Percentiles rank a stretch among this genome's conserved stretches.
phyloP scores from a whole-genome alignment of 768 basidiomycete genomes.

The Naematelia aurantialba region DNA sequence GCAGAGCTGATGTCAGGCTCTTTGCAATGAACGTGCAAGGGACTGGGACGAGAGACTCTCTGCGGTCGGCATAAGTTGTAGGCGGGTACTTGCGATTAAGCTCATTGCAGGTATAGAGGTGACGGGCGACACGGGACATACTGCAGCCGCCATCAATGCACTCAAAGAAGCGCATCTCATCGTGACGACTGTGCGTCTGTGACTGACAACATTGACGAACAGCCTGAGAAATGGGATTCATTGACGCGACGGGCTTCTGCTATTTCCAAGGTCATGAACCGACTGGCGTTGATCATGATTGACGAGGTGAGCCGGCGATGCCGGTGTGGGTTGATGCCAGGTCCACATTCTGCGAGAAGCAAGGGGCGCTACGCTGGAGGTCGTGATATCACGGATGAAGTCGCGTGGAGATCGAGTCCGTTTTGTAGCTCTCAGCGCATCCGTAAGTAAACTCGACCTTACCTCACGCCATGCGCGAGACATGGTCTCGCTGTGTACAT shows the following conservation, averaged over 20 bases:
- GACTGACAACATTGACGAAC: background rate
- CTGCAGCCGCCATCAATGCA: constrained; percentile 65
- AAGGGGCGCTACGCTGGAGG: constrained; percentile 88
- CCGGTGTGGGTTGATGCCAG: constrained; percentile 52
- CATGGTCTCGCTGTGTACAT: too few relatives aligned
- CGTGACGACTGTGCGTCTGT: constrained; percentile 66
- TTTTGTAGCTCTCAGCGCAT: constrained; percentile 87
- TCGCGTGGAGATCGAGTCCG: constrained; percentile 65
- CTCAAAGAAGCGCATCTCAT: constrained; percentile 75
- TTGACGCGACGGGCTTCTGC: constrained; percentile 64
- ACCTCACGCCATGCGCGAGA: too few relatives aligned
- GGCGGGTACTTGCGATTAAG: background rate
- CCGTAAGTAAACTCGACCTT: constrained; percentile 61
- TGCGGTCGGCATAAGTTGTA: constrained; percentile 53
- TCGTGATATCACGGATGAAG: constrained; percentile 91
- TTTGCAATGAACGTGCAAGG: constrained; percentile 75
- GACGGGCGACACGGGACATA: constrained; percentile 80
- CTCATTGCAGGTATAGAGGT: constrained; percentile 69
- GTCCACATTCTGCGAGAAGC: constrained; percentile 88
- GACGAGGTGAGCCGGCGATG: constrained; percentile 63
- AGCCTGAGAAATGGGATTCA: constrained; percentile 95
- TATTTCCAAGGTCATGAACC: constrained; percentile 64
- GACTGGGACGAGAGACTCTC: constrained; percentile 86
- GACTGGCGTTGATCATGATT: constrained; percentile 77
- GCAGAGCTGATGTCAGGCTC: constrained; percentile 57